Evolutionary conservation across 306 rosid species (phyloP), one percentile per base, ranked within the genome.

Genomic region (Begonia loranthoides): DNA sequence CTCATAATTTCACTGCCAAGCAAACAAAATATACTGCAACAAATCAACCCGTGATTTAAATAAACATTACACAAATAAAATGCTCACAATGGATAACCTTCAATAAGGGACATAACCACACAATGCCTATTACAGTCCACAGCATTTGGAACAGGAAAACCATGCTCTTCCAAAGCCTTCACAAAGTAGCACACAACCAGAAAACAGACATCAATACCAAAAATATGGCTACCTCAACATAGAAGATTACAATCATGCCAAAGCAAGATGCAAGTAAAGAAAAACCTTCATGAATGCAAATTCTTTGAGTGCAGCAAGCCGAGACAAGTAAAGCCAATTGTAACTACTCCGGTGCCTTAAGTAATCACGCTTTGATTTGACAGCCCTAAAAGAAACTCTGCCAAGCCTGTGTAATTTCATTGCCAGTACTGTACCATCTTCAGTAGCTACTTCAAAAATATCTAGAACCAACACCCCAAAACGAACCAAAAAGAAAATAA

Each of bases 291-390:
- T 85, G 66, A 89, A 89, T 52, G 97, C 80, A 64, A 73, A 89
- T 61, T 89, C 95, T 73, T 86, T 89, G 51, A 77, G 79, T 1
- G 95, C 95, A 12, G 97, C 95, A 28, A 89, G 97, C 50, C 97
- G 79, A 39, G 97, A 89, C 67, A 89, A 76, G 66, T 89, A 89
- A 13, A 89, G 78, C 97, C 97, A 89, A 58, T 76, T 89, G 56
- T 21, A 89, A 79, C 90, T 82, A 47, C 87, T 82, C 19, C 90
- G 90, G 62, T 89, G 95, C 70, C 67, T 73, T 63, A 89, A 67
- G 65, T 89, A 89, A 68, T 85, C 97, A 66, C 97, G 97, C 85
- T 89, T 89, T 3, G 94, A 73, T 67, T 89, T 89, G 38, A 89
- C 95, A 50, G 94, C 95, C 57, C 97, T 77, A 55, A 89, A 89